Conservation (phyloP, 768 basidiomycete genomes). For the Lanmaoa rubissima region DNA sequence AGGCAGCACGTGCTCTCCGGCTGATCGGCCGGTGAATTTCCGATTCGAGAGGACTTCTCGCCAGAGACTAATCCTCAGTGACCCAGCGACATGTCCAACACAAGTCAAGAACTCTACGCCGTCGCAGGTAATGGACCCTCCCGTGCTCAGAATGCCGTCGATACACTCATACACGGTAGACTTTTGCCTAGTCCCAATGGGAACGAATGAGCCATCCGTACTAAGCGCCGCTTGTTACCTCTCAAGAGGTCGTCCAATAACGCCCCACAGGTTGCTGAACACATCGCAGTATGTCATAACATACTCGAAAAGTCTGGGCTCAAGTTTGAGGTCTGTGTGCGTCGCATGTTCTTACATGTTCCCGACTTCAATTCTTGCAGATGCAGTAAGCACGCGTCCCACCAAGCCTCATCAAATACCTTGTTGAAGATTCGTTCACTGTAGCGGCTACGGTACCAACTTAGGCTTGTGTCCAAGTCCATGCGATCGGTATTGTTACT, state of each 20-base stretch:
- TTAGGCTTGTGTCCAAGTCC: constrained; percentile 46
- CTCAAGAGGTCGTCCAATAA: constrained; percentile 1
- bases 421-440: constrained; percentile 4
- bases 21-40: no score
- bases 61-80: background rate
- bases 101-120: constrained; percentile 58
- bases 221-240: constrained; percentile 16
- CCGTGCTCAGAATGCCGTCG: background rate
- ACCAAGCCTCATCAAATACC: constrained; percentile 33
- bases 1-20: background rate
- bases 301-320: constrained; percentile 83
- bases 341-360: background rate
- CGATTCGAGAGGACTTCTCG: background rate
- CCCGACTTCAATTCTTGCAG: constrained; percentile 15
- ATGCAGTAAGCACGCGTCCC: constrained; percentile 36
- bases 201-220: constrained; percentile 71
- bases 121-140: constrained; percentile 57
- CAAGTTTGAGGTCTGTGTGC: constrained; percentile 64
- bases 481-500: background rate
- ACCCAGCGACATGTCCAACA: constrained; percentile 13
- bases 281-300: constrained; percentile 79
- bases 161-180: constrained; percentile 41
- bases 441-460: constrained; percentile 90
- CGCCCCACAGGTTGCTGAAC: constrained; percentile 58
- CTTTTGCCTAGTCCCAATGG: constrained; percentile 87